Evolutionary conservation across 2,329 filamentous ascomycete genomes (phyloP).

Genomic region (Chaetomium sp.): DNA sequence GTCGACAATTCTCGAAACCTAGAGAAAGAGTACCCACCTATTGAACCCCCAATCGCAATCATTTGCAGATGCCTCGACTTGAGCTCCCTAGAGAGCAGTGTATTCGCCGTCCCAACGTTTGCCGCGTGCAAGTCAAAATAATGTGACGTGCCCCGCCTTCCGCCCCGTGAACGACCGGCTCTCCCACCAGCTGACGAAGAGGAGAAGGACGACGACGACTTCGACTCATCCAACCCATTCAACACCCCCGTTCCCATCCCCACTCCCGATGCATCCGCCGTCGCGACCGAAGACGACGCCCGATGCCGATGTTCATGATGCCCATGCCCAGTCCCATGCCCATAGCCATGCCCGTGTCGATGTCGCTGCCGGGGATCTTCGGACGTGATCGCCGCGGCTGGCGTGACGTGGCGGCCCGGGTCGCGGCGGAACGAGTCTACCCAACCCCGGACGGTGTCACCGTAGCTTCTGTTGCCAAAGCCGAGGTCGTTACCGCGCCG

Average conservation of each 20-base stretch:
- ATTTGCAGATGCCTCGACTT: conserved; percentile 88
- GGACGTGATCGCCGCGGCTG: conserved; percentile 17
- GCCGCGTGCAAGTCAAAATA: conserved; percentile 52
- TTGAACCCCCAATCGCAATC: conserved; percentile 94
- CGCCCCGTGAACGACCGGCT: not conserved
- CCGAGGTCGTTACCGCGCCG: no score
- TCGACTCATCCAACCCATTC: not conserved
- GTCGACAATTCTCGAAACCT: not conserved
- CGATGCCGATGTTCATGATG: not conserved
- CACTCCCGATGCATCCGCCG: not conserved
- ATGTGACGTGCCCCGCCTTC: conserved; percentile 27
- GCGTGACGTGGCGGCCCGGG: conserved; percentile 44
- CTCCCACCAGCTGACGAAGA: not conserved
- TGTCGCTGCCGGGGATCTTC: conserved; percentile 12
- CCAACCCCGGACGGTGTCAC: conserved; percentile 34
- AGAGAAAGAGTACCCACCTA: conserved; percentile 45
- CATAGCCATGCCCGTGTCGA: not conserved
- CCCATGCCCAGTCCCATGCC: no score
- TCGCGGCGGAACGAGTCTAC: conserved; percentile 60
- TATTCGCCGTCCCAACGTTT: conserved; percentile 67
- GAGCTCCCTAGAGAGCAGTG: conserved; percentile 67
- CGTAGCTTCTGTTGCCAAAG: conserved; percentile 18
- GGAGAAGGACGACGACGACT: not conserved
- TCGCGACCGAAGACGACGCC: not conserved
- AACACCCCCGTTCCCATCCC: not conserved